Conservation (phyloP, 1,284 basidiomycete species). For the Malassezia arunalokei region DNA sequence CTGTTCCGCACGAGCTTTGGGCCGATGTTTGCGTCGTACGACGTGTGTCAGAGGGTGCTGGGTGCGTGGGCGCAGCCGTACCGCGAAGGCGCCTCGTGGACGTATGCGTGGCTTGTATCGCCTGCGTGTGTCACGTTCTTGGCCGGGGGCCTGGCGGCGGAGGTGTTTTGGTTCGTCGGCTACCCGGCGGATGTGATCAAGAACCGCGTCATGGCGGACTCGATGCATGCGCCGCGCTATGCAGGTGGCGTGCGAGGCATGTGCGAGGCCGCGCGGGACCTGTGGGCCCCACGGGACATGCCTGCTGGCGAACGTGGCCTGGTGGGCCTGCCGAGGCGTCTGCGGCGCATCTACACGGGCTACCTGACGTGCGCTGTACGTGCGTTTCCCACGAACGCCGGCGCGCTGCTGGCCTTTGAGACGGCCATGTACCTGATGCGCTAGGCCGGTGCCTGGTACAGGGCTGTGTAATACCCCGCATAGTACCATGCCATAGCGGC, state of each 20-base stretch:
- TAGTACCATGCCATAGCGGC: slow-evolving; percentile 18
- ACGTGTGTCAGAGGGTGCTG: slow-evolving; percentile 32
- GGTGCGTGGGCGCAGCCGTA: slow-evolving; percentile 4
- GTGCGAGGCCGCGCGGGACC: neutral
- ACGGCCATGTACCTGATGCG: slow-evolving; percentile 36
- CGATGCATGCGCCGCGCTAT: slow-evolving; percentile 51
- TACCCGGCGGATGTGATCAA: slow-evolving; percentile 68
- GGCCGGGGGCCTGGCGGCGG: slow-evolving; percentile 51
- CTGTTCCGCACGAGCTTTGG: slow-evolving; percentile 43
- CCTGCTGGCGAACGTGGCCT: neutral
- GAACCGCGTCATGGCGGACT: slow-evolving; percentile 47
- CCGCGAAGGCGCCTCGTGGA: slow-evolving; percentile 15
- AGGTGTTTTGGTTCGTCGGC: slow-evolving; percentile 52
- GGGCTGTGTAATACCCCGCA: slow-evolving; percentile 18
- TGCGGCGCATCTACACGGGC: slow-evolving; percentile 28
- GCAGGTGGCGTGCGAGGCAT: slow-evolving; percentile 37
- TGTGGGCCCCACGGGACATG: slow-evolving; percentile 1
- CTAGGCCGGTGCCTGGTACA: neutral
- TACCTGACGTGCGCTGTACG: slow-evolving; percentile 32
- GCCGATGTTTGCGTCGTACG: slow-evolving; percentile 43
- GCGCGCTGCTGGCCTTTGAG: slow-evolving; percentile 38
- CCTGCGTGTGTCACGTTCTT: slow-evolving; percentile 59
- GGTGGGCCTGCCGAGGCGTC: slow-evolving; percentile 2
- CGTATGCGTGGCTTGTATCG: slow-evolving; percentile 52
- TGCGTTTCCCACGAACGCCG: slow-evolving; percentile 42